Evolutionary conservation across 805 yeast genomes (phyloP), one percentile per base, ranked within the genome.

Genomic region (Metschnikowia arizonensis): DNA sequence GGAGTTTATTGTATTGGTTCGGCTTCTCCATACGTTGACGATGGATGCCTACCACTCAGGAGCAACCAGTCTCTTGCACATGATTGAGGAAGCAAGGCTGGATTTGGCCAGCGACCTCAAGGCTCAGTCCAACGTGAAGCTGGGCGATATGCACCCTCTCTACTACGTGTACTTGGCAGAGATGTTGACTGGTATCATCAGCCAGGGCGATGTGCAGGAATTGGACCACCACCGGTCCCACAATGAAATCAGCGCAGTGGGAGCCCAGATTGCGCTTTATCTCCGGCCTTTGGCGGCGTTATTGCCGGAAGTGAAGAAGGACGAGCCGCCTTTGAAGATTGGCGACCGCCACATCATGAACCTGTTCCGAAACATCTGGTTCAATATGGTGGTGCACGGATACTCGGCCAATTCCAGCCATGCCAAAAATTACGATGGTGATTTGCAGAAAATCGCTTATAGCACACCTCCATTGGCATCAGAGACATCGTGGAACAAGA

Each of bases 331-430:
- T 0, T 74, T 56, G 62, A 53, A 57, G 18, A 65, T 66, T 14
- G 55, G 60, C 7, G 79, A 83, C 50, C 77, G 78, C 32, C 68
- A 68, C 1, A 68, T 80, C 1, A 68, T 81, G 39, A 73, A 76
- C 37, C 68, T 82, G 48, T 88, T 91, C 70, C 77, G 95, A 58
- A 85, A 93, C 63, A 81, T 88, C 35, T 93, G 99, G 99, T 88
- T 88, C 63, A 93, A 91, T 58, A 72, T 93, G 74, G 91, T 83
- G 3, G 85, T 90, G 23, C 96, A 93, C 63, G 99, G 99, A 0
- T 88, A 82, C 60, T 76, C 81, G n/a, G 71, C 72, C 45, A 72
- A 72, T 30, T 81, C 93, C 0, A 69, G 71, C 11, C 68, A 82
- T 57, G 75, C 79, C 12, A 64, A 66, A 45, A 65, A 66, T n/a